These are phyloP conservation scores for Salicornia ramosissima DNA, from an alignment of 148 eudicot species.

Conservation along the genomic window DNA sequence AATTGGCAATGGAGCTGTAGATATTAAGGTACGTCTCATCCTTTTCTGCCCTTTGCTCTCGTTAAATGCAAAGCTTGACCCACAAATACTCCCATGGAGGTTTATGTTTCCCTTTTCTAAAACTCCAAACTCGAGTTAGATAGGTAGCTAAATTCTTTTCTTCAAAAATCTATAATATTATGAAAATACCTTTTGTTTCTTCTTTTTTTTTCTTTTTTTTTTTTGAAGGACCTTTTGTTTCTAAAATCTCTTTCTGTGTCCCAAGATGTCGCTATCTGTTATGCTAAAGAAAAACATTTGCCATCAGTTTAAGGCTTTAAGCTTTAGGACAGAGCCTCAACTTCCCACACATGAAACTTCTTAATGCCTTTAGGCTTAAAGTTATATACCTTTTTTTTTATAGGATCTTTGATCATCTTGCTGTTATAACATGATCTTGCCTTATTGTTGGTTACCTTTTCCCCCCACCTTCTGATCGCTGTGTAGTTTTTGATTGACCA, in stretches of 20 bases:
- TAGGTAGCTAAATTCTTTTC: too few species aligned
- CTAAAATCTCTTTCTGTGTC: background rate
- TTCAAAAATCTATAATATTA: too few species aligned
- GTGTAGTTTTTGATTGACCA: background rate
- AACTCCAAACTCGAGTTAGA: background rate
- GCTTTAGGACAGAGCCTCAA: background rate
- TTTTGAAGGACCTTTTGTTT: too few species aligned
- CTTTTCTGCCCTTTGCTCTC: background rate
- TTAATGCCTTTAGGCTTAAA: too few species aligned
- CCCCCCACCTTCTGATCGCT: background rate
- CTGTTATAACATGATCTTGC: background rate
- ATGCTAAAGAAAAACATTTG: background rate
- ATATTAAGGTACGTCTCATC: constrained; percentile 51
- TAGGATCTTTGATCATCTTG: too few species aligned
- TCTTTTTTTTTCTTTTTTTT: too few species aligned
- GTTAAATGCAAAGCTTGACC: too few species aligned
- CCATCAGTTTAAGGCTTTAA: background rate
- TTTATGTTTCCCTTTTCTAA: background rate
- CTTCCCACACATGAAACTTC: background rate
- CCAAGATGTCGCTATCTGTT: background rate
- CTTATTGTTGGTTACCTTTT: background rate
- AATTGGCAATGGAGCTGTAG: constrained; percentile 61
- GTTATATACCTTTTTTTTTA: too few species aligned
- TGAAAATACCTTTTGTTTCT: too few species aligned
- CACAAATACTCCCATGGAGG: background rate